A percentile compares a stretch with the other conserved stretches of the same genome.
Conservation (phyloP, 2,329 filamentous ascomycete species). For the Fusarium fujikuroi region DNA sequence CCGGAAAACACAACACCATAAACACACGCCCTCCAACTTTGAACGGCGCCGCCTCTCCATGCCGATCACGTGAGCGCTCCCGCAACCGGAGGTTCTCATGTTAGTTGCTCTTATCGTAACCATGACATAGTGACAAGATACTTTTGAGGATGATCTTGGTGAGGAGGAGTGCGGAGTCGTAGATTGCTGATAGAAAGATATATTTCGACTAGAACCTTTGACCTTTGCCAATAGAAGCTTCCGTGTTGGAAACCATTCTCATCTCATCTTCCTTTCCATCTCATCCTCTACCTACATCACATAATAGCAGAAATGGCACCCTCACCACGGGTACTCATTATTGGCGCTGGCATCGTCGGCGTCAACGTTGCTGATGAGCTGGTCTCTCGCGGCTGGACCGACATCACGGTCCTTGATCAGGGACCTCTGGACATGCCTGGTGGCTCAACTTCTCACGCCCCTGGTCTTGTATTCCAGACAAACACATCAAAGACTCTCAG, state of each 20-base stretch:
- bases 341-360: slow-evolving; percentile 73
- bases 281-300: background rate
- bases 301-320: slow-evolving; percentile 24
- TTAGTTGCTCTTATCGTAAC: slow-evolving; percentile 33
- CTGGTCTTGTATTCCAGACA: slow-evolving; percentile 72
- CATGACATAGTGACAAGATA: slow-evolving; percentile 29
- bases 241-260: slow-evolving; percentile 19
- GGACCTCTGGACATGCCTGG: slow-evolving; percentile 71
- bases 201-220: slow-evolving; percentile 25
- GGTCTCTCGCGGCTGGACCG: slow-evolving; percentile 68
- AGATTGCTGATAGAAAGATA: slow-evolving; percentile 22
- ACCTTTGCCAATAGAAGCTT: slow-evolving; percentile 27
- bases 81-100: slow-evolving; percentile 34
- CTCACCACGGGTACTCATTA: slow-evolving; percentile 63
- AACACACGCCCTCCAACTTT: slow-evolving; percentile 20
- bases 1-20: background rate
- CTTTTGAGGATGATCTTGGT: slow-evolving; percentile 11
- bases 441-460: slow-evolving; percentile 73
- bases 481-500: slow-evolving; percentile 68
- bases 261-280: background rate
- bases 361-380: slow-evolving; percentile 73
- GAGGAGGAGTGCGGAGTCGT: slow-evolving; percentile 23
- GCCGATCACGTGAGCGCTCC: slow-evolving; percentile 40
- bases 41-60: background rate
- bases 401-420: slow-evolving; percentile 74